Evolutionary conservation across 495 filamentous ascomycete genomes (phyloP).

Genomic region (Penicillium ochrochloron): DNA sequence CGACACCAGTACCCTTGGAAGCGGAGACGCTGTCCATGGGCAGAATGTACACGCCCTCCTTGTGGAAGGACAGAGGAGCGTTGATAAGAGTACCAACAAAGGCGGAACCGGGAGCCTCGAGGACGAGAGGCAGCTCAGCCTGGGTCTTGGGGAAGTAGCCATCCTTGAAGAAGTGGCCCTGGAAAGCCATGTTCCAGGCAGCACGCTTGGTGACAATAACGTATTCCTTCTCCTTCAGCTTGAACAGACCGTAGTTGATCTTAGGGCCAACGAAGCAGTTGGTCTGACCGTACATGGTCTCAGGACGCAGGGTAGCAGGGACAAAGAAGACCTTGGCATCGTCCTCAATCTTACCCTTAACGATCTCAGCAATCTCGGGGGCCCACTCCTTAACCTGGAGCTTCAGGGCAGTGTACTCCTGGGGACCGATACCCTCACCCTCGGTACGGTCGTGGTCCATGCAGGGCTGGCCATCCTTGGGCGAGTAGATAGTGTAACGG

Average conservation of each 20-base stretch:
- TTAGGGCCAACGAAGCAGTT: conserved; percentile 95
- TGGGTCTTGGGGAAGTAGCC: conserved; percentile 71
- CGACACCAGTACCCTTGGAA: conserved; percentile 94
- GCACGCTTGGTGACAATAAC: conserved; percentile 84
- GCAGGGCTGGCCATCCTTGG: conserved; percentile 96
- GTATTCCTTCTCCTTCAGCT: conserved; percentile 81
- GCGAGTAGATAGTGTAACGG: conserved; percentile 92
- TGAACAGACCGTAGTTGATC: conserved; percentile 89
- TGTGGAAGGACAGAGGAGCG: conserved; percentile 89
- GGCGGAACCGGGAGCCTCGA: conserved; percentile 73
- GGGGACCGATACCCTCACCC: conserved; percentile 87
- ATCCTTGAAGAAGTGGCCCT: conserved; percentile 77
- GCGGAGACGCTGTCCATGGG: conserved; percentile 94
- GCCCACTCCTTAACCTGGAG: conserved; percentile 88
- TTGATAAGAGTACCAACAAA: conserved; percentile 84
- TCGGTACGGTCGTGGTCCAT: conserved; percentile 95
- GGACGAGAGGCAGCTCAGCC: conserved; percentile 55
- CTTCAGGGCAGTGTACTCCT: conserved; percentile 93
- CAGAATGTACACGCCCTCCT: conserved; percentile 79
- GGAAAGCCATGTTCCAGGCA: conserved; percentile 95
- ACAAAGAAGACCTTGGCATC: conserved; percentile 85
- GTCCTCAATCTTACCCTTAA: conserved; percentile 80
- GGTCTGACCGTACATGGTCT: conserved; percentile 98
- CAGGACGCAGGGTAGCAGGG: conserved; percentile 88
- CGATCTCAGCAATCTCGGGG: conserved; percentile 64